Evolutionary conservation across 1,284 basidiomycete genomes (phyloP).

Genomic region (Veloboletus limbatus): DNA sequence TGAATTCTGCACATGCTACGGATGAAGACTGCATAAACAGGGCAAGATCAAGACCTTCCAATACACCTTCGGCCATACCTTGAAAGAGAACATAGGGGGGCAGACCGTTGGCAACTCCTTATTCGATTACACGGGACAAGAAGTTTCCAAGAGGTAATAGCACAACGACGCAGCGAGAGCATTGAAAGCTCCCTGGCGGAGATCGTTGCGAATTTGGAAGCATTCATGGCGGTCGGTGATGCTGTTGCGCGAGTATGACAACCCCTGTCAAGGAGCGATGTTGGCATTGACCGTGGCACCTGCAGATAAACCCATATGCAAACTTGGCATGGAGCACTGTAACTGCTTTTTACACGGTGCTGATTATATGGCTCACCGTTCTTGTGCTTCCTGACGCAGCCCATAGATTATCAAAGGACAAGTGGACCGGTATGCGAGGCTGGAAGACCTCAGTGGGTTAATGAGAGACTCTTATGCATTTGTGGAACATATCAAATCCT

Average conservation of each 20-base stretch:
- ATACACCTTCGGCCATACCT: constrained; percentile 17
- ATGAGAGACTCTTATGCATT: constrained; percentile 35
- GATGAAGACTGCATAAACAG: constrained; percentile 6
- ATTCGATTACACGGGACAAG: constrained; percentile 18
- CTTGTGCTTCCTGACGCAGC: constrained; percentile 9
- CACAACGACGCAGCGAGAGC: constrained; percentile 1
- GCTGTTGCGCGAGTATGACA: constrained; percentile 19
- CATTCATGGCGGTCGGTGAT: constrained; percentile 26
- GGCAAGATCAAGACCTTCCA: constrained; percentile 10
- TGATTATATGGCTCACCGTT: not conserved
- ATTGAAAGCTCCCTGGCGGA: constrained; percentile 21
- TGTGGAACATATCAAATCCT: constrained; percentile 27
- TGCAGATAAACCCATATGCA: constrained; percentile 25
- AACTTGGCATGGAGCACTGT: constrained; percentile 28
- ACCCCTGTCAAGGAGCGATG: not conserved
- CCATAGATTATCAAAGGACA: constrained; percentile 30
- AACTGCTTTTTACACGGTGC: constrained; percentile 29
- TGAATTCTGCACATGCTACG: not conserved
- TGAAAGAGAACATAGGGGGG: not conserved
- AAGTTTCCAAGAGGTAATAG: not conserved
- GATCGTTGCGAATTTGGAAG: constrained; percentile 23
- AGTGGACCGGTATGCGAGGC: constrained; percentile 21
- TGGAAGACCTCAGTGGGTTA: constrained; percentile 23
- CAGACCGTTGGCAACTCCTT: constrained; percentile 20
- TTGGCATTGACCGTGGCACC: not conserved